phyloP scores from a whole-genome alignment of 2,329 filamentous ascomycete species.

The Aspergillus fischeri region DNA sequence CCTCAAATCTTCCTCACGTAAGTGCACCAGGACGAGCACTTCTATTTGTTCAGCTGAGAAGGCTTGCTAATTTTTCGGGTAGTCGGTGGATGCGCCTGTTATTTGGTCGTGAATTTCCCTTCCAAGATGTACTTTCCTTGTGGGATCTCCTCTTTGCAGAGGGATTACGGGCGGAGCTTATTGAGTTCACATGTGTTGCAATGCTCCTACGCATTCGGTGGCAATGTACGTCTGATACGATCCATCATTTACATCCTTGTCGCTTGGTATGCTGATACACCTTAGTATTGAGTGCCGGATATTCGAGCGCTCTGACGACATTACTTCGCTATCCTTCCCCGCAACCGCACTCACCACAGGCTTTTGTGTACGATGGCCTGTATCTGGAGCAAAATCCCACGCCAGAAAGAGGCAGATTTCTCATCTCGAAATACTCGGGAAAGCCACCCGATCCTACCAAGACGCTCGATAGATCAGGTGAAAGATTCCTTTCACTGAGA shows the following conservation, averaged over 20 bases:
- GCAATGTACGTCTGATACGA: slow-evolving; percentile 60
- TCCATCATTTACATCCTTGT: slow-evolving; percentile 7
- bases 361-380: slow-evolving; percentile 81
- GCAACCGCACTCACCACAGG: slow-evolving; percentile 62
- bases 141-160: slow-evolving; percentile 93
- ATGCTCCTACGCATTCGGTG: slow-evolving; percentile 92
- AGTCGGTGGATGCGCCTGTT: slow-evolving; percentile 84
- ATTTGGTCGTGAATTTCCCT: slow-evolving; percentile 89
- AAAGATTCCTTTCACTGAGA: slow-evolving; percentile 14
- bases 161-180: slow-evolving; percentile 71
- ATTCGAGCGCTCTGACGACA: slow-evolving; percentile 76
- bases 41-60: not conserved
- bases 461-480: slow-evolving; percentile 16
- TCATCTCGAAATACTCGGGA: slow-evolving; percentile 47
- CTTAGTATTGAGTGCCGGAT: slow-evolving; percentile 77
- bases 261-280: not conserved
- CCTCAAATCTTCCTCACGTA: slow-evolving; percentile 96
- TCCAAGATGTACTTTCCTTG: slow-evolving; percentile 74
- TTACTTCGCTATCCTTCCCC: slow-evolving; percentile 79
- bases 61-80: slow-evolving; percentile 10
- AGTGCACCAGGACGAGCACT: slow-evolving; percentile 22
- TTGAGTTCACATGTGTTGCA: slow-evolving; percentile 87
- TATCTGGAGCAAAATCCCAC: slow-evolving; percentile 44
- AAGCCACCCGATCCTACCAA: slow-evolving; percentile 36
- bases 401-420: slow-evolving; percentile 38